Conservation (phyloP, 331 rosid species). For the Phaseolus coccineus region DNA sequence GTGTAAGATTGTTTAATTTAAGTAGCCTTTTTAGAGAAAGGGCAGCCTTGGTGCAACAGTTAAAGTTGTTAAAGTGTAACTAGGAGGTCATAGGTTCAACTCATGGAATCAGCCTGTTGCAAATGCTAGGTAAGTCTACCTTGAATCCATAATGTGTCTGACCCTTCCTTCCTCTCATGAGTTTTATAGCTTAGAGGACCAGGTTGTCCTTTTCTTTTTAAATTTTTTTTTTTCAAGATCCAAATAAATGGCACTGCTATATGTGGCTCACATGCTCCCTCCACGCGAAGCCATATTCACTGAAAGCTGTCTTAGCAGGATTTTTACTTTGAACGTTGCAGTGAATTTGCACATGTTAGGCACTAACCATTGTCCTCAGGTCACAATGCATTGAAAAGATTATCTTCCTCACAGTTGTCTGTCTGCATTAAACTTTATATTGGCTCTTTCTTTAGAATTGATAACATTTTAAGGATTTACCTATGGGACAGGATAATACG, state of each 20-base stretch:
- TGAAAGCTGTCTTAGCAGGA: background rate
- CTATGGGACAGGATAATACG: background rate
- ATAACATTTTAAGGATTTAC: background rate
- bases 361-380: background rate
- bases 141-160: background rate
- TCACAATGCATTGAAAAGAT: background rate
- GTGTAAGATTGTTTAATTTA: background rate
- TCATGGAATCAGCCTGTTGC: slow-evolving; percentile 1
- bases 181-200: background rate
- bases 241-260: background rate
- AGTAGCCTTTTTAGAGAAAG: background rate
- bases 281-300: background rate
- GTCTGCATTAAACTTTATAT: background rate
- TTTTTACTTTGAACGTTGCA: background rate
- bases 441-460: background rate
- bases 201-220: background rate
- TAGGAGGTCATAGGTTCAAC: background rate
- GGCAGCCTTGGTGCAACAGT: background rate
- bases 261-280: background rate
- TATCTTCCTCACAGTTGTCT: slow-evolving; percentile 15
- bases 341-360: background rate
- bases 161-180: background rate
- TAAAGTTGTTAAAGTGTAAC: background rate
- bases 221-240: background rate
- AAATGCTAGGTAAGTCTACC: background rate